phyloP scores from a whole-genome alignment of 73 alveolate species.

The Effrenium voratum region DNA sequence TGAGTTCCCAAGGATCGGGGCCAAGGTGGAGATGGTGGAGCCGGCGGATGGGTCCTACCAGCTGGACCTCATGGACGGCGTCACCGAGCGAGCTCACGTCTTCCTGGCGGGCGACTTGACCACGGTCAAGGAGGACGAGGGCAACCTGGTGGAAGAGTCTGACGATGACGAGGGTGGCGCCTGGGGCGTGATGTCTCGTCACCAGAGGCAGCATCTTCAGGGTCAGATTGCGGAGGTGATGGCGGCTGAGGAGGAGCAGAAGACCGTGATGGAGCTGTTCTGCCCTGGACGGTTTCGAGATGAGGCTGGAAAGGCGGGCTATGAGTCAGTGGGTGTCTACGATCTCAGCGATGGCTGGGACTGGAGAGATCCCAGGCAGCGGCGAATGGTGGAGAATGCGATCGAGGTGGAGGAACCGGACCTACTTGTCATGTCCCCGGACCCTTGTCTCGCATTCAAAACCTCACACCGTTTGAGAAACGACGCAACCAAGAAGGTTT shows the following conservation, averaged over 20 bases:
- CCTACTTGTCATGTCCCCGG: slow-evolving; percentile 6
- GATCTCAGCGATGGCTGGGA: slow-evolving; percentile 25
- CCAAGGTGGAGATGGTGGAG: too few species aligned
- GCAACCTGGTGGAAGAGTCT: too few species aligned
- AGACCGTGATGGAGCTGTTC: slow-evolving; percentile 2
- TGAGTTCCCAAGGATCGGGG: too few species aligned
- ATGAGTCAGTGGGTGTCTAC: background rate
- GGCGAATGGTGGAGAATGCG: background rate
- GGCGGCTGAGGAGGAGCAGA: background rate
- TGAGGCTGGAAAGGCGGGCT: background rate
- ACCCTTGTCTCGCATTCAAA: background rate
- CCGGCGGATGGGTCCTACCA: too few species aligned
- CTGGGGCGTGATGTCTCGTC: too few species aligned
- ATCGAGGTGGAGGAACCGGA: background rate
- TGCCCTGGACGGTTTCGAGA: background rate
- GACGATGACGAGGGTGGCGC: too few species aligned
- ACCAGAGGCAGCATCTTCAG: background rate
- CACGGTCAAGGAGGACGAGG: too few species aligned
- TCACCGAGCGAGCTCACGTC: too few species aligned
- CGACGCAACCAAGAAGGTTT: background rate
- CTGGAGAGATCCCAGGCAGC: background rate
- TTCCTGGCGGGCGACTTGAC: too few species aligned
- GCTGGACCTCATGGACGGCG: too few species aligned
- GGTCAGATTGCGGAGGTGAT: background rate
- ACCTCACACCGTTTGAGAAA: background rate